phyloP scores from a whole-genome alignment of 2,329 filamentous ascomycete species.

The Aspergillus pseudoglaucus region DNA sequence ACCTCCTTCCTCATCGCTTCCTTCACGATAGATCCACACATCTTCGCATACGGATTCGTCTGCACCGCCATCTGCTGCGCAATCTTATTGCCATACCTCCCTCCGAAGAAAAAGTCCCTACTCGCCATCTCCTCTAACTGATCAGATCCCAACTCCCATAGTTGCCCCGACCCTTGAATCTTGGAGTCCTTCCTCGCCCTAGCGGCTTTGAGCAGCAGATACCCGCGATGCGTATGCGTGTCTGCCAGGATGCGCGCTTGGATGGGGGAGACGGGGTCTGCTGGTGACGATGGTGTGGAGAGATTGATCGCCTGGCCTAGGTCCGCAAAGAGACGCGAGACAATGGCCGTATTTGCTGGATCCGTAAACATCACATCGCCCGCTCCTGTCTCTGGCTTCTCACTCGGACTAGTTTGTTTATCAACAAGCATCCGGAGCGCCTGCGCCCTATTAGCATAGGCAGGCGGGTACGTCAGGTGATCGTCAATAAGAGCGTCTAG shows the following conservation, averaged over 20 bases:
- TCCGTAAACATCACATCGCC: constrained; percentile 20
- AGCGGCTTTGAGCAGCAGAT: constrained; percentile 36
- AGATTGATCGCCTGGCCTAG: constrained; percentile 41
- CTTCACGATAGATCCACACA: constrained; percentile 57
- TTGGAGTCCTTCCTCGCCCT: constrained; percentile 16
- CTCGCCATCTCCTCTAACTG: constrained; percentile 51
- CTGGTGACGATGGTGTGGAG: constrained; percentile 34
- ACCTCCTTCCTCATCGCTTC: constrained; percentile 54
- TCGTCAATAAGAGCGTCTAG: constrained; percentile 39
- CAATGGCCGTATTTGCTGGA: constrained; percentile 10
- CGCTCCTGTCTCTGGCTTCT: constrained; percentile 4
- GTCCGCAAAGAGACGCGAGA: constrained; percentile 28
- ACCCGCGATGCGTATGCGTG: constrained; percentile 50
- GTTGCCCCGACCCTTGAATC: constrained; percentile 19
- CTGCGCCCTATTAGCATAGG: constrained; percentile 53
- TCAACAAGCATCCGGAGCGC: constrained; percentile 34
- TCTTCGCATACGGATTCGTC: constrained; percentile 58
- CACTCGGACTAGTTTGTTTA: background rate
- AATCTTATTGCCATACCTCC: constrained; percentile 50
- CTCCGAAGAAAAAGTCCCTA: constrained; percentile 49
- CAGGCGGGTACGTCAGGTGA: constrained; percentile 47
- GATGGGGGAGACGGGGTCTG: constrained; percentile 38
- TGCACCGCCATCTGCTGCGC: constrained; percentile 53
- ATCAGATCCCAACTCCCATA: constrained; percentile 28
- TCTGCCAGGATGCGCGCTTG: constrained; percentile 48